These are phyloP conservation scores for Solanum piurae DNA, from an alignment of 257 asterid species.

Conservation along the genomic window DNA sequence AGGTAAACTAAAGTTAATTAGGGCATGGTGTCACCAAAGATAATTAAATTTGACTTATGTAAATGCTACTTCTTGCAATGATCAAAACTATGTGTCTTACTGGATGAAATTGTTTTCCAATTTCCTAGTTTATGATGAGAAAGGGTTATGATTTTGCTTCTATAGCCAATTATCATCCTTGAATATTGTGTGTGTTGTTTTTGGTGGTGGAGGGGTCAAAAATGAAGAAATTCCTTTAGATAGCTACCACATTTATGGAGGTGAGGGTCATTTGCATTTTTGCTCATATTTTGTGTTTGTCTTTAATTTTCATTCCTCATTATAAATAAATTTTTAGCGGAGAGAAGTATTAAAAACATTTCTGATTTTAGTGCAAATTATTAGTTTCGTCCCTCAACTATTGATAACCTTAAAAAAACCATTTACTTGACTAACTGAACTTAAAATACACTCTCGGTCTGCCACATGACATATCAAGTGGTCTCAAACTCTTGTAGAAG, in stretches of 20 bases:
- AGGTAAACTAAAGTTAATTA: not conserved
- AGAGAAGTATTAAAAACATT: too few species aligned
- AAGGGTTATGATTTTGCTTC: slow-evolving; percentile 20
- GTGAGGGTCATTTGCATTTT: not conserved
- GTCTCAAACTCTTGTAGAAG: too few species aligned
- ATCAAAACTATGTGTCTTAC: not conserved
- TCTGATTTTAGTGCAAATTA: too few species aligned
- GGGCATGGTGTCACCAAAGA: not conserved
- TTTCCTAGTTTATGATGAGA: not conserved
- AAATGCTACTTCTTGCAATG: not conserved
- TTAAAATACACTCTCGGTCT: too few species aligned
- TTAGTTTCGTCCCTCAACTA: too few species aligned
- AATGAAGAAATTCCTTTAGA: not conserved
- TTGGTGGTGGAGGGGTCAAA: not conserved
- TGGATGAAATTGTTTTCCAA: not conserved
- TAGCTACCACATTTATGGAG: not conserved
- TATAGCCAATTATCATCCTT: not conserved
- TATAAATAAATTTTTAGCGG: too few species aligned
- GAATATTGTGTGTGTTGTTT: not conserved
- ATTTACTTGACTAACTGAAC: too few species aligned
- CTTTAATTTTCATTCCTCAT: too few species aligned
- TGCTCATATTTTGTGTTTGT: not conserved
- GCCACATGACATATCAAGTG: too few species aligned
- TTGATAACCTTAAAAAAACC: too few species aligned
- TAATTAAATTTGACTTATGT: not conserved